Conservation (phyloP, 495 filamentous ascomycete species). For the Penicillium diatomitis region DNA sequence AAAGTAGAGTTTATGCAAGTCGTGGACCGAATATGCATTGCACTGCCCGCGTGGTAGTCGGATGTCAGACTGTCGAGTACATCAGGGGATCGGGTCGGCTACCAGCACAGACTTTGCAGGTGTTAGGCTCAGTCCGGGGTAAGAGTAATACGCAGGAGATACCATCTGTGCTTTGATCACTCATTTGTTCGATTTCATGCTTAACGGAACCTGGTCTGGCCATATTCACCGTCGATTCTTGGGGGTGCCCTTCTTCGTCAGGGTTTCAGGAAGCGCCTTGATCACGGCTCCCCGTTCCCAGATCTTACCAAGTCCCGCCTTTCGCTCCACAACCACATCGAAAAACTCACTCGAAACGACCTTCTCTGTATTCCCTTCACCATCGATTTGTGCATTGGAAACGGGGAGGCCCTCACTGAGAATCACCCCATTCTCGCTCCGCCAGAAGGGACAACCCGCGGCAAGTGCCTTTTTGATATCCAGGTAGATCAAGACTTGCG, state of each 20-base stretch:
- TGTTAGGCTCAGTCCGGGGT: too few relatives aligned
- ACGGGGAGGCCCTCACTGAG: slow-evolving; percentile 38
- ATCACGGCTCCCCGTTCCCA: slow-evolving; percentile 57
- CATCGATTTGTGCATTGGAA: slow-evolving; percentile 4
- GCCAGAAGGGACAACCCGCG: slow-evolving; percentile 69
- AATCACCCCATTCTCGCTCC: slow-evolving; percentile 75
- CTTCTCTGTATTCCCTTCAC: slow-evolving; percentile 12
- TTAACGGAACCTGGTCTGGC: neutral
- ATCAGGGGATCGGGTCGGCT: too few relatives aligned
- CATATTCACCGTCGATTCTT: slow-evolving; percentile 21
- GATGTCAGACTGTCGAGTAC: too few relatives aligned
- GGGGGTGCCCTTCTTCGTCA: slow-evolving; percentile 23
- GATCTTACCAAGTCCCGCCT: slow-evolving; percentile 47
- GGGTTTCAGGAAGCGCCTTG: slow-evolving; percentile 35
- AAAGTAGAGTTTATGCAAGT: too few relatives aligned
- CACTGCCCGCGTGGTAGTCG: too few relatives aligned
- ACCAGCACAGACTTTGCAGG: too few relatives aligned
- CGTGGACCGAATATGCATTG: too few relatives aligned
- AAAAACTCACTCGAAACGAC: slow-evolving; percentile 35
- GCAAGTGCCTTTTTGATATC: slow-evolving; percentile 58
- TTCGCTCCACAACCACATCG: slow-evolving; percentile 48
- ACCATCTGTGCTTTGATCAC: too few relatives aligned
- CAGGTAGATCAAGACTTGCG: slow-evolving; percentile 71
- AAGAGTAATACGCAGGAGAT: too few relatives aligned
- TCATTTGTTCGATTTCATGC: too few relatives aligned